A percentile compares a stretch with the other conserved stretches of the same genome.
Conservation (phyloP, 495 filamentous ascomycete species). For the Penicillium bialowiezense region DNA sequence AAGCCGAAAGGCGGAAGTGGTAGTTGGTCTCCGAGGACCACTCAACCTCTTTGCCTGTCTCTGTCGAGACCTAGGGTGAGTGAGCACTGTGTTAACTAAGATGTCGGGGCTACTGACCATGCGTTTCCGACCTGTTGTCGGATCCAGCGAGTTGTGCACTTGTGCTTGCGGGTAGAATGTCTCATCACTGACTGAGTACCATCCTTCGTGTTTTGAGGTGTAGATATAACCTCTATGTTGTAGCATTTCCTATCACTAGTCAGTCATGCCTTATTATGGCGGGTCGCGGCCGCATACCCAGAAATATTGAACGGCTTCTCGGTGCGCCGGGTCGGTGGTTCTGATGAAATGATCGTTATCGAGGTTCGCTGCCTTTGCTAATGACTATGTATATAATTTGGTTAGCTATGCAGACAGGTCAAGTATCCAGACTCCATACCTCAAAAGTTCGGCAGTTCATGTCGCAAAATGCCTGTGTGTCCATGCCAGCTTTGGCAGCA, state of each 20-base stretch:
- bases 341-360: slow-evolving; percentile 83
- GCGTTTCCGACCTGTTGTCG: slow-evolving; percentile 73
- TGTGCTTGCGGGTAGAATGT: slow-evolving; percentile 82
- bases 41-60: slow-evolving; percentile 89
- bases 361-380: slow-evolving; percentile 67
- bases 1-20: slow-evolving; percentile 85
- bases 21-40: slow-evolving; percentile 95
- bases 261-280: slow-evolving; percentile 4
- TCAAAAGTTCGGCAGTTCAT: slow-evolving; percentile 50
- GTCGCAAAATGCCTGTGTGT: slow-evolving; percentile 62
- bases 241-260: slow-evolving; percentile 54
- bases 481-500: slow-evolving; percentile 60
- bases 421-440: slow-evolving; percentile 19
- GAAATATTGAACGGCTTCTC: slow-evolving; percentile 84
- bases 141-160: slow-evolving; percentile 72
- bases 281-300: slow-evolving; percentile 57
- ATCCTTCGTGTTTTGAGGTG: slow-evolving; percentile 80
- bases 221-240: slow-evolving; percentile 78
- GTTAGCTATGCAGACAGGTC: neutral
- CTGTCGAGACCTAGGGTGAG: slow-evolving; percentile 57
- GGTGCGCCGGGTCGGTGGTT: slow-evolving; percentile 80
- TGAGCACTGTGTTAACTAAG: slow-evolving; percentile 11
- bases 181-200: slow-evolving; percentile 96
- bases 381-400: slow-evolving; percentile 32
- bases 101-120: slow-evolving; percentile 48